Base-by-base conservation (phyloP, 257 asterid genomes). In the Catharanthus roseus region DNA sequence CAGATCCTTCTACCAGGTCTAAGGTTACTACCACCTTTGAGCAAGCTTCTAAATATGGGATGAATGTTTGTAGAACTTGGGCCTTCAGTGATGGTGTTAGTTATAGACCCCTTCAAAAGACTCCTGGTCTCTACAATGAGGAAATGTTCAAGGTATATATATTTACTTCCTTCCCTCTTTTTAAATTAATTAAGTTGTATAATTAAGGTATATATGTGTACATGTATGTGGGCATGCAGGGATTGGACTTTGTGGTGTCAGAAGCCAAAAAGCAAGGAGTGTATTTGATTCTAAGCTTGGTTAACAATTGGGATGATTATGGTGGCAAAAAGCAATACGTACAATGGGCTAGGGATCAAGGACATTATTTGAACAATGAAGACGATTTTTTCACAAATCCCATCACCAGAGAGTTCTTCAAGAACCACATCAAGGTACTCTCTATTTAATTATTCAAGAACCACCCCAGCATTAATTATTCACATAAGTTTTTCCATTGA, bases 301-400 rank as follows among this genome's bases (percentile, higher is more conserved):
- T 74, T 1, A 77, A 80, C 18, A 77, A 73, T 13, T 80, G 78
- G 78, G 74, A 76, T 1, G 72, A 65, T 63, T 80, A 24, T 50
- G 84, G 81, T 0, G 84, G 84, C 6, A 80, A 70, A 53, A 80
- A 45, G 58, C 84, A 80, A 66, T 80, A 77, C 23, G 79, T 65
- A 47, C 70, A 66, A 1, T 80, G 84, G 84, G 84, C 77, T 5
- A 54, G 36, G 31, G 72, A 67, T 3, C 45, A 16, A 21, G 84
- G 84, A 1, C 79, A 76, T 16, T 55, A 73, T 8, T 28, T 80
- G 58, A 69, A 75, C 57, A 76, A 26, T 50, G 81, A 77, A 6
- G 79, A 80, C 69, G 84, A 77, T 6, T 80, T 77, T 69, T 80
- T 76, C 28, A 80, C 72, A 6, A 68, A 77, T 29, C 51, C 78